Conservation (phyloP, 2,329 filamentous ascomycete genomes). For the Venturiaceae sp. region DNA sequence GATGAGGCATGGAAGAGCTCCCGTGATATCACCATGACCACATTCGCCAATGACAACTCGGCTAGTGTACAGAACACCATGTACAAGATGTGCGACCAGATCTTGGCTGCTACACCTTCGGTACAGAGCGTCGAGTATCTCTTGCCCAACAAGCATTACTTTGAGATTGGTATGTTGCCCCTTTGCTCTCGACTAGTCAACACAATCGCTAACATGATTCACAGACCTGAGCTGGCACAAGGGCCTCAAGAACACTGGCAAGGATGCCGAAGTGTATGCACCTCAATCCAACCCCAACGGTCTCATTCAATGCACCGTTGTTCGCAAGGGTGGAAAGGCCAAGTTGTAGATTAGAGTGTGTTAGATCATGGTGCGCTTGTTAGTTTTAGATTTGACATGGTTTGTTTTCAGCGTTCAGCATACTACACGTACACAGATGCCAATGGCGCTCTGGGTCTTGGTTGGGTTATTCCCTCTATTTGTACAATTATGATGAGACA, state of each 20-base stretch:
- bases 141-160: conserved; percentile 97
- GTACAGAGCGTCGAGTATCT: conserved; percentile 69
- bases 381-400: neutral
- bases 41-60: conserved; percentile 82
- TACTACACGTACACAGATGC: neutral
- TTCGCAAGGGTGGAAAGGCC: conserved; percentile 40
- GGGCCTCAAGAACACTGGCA: conserved; percentile 85
- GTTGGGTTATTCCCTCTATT: neutral
- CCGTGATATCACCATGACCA: conserved; percentile 78
- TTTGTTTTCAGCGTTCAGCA: neutral
- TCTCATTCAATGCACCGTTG: conserved; percentile 87
- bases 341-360: conserved; percentile 24
- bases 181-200: neutral
- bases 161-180: conserved; percentile 68
- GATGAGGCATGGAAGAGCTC: conserved; percentile 69
- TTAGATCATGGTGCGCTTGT: neutral
- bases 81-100: conserved; percentile 95
- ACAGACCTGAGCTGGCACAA: conserved; percentile 95
- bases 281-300: conserved; percentile 91
- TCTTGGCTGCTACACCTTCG: conserved; percentile 64
- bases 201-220: conserved; percentile 14
- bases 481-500: neutral
- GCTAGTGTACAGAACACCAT: conserved; percentile 94
- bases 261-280: conserved; percentile 90
- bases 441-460: conserved; percentile 2